Evolutionary conservation across 176 grass and related monocot genomes (phyloP).

Genomic region (Aegilops sharonensis): DNA sequence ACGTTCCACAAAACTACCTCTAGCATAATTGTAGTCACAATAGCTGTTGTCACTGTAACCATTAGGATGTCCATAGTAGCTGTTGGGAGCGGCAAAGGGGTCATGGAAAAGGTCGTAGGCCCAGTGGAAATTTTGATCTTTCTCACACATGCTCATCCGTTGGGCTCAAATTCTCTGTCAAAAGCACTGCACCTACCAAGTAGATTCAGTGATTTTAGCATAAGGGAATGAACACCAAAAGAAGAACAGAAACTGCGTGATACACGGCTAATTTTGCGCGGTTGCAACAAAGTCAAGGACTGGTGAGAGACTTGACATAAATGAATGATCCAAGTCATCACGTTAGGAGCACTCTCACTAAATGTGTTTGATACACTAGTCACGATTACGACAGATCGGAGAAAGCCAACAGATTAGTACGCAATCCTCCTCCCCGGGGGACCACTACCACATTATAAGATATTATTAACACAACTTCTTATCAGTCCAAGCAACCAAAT

Average conservation of each 20-base stretch:
- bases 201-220: conserved; percentile 32
- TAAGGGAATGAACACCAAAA: background rate
- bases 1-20: conserved; percentile 44
- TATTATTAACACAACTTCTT: background rate
- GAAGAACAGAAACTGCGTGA: background rate
- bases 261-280: background rate
- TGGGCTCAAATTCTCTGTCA: conserved; percentile 27
- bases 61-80: conserved; percentile 51
- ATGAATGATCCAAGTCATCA: background rate
- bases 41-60: conserved; percentile 53
- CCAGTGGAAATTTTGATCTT: conserved; percentile 73
- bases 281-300: background rate
- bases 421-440: background rate
- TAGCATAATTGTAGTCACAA: conserved; percentile 56
- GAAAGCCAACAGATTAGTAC: conserved; percentile 22
- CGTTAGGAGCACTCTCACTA: background rate
- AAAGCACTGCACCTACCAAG: conserved; percentile 22
- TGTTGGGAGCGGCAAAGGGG: conserved; percentile 47
- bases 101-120: conserved; percentile 63
- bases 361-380: background rate
- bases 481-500: conserved; percentile 28
- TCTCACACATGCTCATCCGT: conserved; percentile 72
- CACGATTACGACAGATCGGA: background rate
- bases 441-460: conserved; percentile 14
- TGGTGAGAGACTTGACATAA: conserved; percentile 22